Evolutionary conservation across 495 filamentous ascomycete species (phyloP).

Genomic region (Haplographium delicatum): DNA sequence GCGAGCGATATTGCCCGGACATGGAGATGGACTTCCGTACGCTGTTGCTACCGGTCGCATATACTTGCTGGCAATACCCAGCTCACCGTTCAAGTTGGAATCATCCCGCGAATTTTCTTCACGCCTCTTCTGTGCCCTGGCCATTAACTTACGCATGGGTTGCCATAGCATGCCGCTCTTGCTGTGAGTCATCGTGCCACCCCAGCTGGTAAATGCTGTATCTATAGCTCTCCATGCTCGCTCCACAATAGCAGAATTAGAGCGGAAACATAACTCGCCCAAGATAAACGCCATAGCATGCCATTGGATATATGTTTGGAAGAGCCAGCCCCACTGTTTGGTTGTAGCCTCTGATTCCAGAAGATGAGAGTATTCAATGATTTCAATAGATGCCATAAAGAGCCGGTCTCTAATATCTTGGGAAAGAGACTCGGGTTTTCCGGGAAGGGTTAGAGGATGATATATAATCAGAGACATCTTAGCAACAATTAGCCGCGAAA

Average conservation of each 20-base stretch:
- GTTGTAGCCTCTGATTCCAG: constrained; percentile 56
- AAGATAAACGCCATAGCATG: constrained; percentile 73
- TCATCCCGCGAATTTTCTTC: constrained; percentile 37
- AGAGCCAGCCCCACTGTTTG: constrained; percentile 74
- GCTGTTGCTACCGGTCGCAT: constrained; percentile 10
- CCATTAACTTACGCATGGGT: constrained; percentile 65
- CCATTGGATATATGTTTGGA: constrained; percentile 76
- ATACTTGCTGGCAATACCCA: constrained; percentile 7
- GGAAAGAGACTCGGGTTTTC: constrained; percentile 37
- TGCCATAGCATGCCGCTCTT: constrained; percentile 65
- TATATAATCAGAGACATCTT: constrained; percentile 48
- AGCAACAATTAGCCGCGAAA: constrained; percentile 33
- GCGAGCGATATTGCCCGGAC: constrained; percentile 28
- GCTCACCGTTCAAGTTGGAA: not conserved
- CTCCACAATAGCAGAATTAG: constrained; percentile 54
- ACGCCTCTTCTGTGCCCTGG: constrained; percentile 54
- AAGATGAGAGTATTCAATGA: constrained; percentile 65
- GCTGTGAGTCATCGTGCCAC: constrained; percentile 44
- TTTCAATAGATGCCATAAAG: constrained; percentile 68
- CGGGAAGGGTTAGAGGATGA: constrained; percentile 21
- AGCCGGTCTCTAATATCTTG: constrained; percentile 63
- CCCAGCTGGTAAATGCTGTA: constrained; percentile 49
- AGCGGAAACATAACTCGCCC: constrained; percentile 71
- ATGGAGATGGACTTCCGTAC: not conserved
- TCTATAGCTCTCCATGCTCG: constrained; percentile 77